Conservation (phyloP, 495 filamentous ascomycete genomes). For the Clavariopsis aquatica region DNA sequence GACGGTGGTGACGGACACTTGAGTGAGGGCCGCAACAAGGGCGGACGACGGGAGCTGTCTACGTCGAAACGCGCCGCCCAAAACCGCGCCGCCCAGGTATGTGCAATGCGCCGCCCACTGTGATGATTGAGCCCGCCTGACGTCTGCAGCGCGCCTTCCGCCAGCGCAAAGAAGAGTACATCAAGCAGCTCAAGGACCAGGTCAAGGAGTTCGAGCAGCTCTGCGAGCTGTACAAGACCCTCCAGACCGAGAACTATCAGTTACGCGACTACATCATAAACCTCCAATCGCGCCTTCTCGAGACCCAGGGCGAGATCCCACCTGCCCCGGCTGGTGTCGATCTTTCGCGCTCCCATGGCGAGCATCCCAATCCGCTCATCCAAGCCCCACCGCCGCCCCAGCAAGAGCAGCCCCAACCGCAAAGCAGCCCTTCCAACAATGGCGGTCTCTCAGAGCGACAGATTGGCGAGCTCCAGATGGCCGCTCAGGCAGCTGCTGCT, state of each 20-base stretch:
- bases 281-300: conserved; percentile 84
- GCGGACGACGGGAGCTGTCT: conserved; percentile 83
- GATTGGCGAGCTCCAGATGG: conserved; percentile 40
- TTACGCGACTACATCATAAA: conserved; percentile 89
- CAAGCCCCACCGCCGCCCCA: conserved; percentile 21
- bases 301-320: conserved; percentile 78
- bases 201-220: conserved; percentile 72
- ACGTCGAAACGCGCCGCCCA: conserved; percentile 95
- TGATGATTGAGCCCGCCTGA: conserved; percentile 12
- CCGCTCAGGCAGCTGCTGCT: conserved; percentile 36
- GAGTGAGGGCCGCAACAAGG: conserved; percentile 37
- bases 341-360: conserved; percentile 43
- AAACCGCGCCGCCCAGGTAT: conserved; percentile 94
- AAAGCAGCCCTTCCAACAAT: conserved; percentile 22
- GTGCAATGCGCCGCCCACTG: conserved; percentile 28
- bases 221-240: conserved; percentile 67
- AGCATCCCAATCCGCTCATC: conserved; percentile 26
- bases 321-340: conserved; percentile 72
- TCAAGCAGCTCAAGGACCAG: conserved; percentile 93
- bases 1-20: conserved; percentile 41
- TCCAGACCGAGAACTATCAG: conserved; percentile 85
- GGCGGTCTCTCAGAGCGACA: conserved; percentile 36
- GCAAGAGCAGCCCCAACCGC: conserved; percentile 7
- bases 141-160: conserved; percentile 81
- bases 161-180: conserved; percentile 96